Percentiles rank a stretch among this genome's conserved stretches.
These are phyloP conservation scores for Exophiala sp. DNA, from an alignment of 2,329 filamentous ascomycete genomes.

Conservation along the genomic window DNA sequence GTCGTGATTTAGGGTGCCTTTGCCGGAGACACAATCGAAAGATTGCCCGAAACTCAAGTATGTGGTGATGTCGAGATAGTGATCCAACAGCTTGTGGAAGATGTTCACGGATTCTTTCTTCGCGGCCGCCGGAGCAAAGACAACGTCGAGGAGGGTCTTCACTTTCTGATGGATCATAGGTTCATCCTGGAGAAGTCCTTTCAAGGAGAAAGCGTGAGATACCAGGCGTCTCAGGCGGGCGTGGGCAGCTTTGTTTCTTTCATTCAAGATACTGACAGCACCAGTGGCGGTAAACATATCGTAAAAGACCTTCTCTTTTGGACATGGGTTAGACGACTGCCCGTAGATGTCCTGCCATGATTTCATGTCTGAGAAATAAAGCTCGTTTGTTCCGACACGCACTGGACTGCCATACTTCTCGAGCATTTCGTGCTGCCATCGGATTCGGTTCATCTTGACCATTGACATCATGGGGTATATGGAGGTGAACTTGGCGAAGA, in stretches of 20 bases:
- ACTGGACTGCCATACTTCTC: constrained; percentile 34
- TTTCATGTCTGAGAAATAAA: constrained; percentile 34
- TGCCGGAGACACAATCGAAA: constrained; percentile 10
- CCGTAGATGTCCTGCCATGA: constrained; percentile 36
- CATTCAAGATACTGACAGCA: constrained; percentile 5
- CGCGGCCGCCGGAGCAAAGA: constrained; percentile 2
- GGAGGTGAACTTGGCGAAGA: constrained; percentile 44
- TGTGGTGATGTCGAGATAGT: constrained; percentile 11
- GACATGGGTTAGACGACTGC: constrained; percentile 11
- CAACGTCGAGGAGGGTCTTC: not conserved
- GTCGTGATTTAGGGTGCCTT: not conserved
- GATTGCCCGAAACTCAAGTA: constrained; percentile 12
- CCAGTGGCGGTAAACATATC: constrained; percentile 13
- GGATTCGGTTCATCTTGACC: not conserved
- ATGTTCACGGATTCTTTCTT: constrained; percentile 8
- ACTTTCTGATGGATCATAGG: constrained; percentile 7
- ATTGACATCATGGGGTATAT: constrained; percentile 7
- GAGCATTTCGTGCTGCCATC: constrained; percentile 6
- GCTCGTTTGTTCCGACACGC: constrained; percentile 34
- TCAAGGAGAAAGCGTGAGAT: constrained; percentile 38
- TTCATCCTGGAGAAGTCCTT: constrained; percentile 6
- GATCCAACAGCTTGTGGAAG: constrained; percentile 3
- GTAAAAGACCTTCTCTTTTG: constrained; percentile 14
- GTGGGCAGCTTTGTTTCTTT: constrained; percentile 27
- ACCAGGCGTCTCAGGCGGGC: constrained; percentile 33